Evolutionary conservation across 106 monocot species (phyloP), one percentile per base, ranked within the genome.

Genomic region (Triglochin maritima): DNA sequence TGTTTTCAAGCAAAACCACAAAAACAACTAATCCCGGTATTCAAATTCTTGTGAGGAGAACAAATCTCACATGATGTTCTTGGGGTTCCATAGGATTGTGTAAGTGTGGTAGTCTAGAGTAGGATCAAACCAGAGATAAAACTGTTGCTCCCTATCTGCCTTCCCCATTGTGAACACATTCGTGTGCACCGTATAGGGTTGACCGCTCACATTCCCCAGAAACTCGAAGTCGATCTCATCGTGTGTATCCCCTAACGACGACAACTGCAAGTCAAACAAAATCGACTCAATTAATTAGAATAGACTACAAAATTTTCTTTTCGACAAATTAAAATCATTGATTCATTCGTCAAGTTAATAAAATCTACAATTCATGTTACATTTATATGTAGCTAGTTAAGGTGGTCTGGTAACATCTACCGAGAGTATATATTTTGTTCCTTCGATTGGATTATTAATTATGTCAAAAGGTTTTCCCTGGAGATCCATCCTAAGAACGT

Each of bases 211-310:
- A n/a, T 67, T 67, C 51, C 67, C 67, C 67, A 67, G 52, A 52
- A 67, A 67, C 53, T 67, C 67, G 67, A 67, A 67, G 53, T 67
- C 67, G 49, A 67, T 67, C 67, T 67, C 67, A 52, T 67, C 67
- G 51, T 67, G 67, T 41, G 52, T 52, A 2, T 9, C 17, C 1
- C 67, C 67, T 43, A 46, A 47, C 53, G 67, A 50, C 29, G 67
- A 67, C 67, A 67, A 67, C 67, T 67, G 51, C 54, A 66, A 49
- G 8, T 6, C 4, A 63, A 9, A 63, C 8, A 63, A 44, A 63
- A 44, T 7, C 44, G 16, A 44, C 29, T 44, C 6, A 44, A 43
- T 63, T 5, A 63, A n/a, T n/a, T n/a, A 63, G 9, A 13, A 63
- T 44, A 44, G 44, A 0, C 29, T 29, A 29, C 29, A 29, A 29